phyloP scores from a whole-genome alignment of 495 filamentous ascomycete genomes.

The Neurospora cerealis region DNA sequence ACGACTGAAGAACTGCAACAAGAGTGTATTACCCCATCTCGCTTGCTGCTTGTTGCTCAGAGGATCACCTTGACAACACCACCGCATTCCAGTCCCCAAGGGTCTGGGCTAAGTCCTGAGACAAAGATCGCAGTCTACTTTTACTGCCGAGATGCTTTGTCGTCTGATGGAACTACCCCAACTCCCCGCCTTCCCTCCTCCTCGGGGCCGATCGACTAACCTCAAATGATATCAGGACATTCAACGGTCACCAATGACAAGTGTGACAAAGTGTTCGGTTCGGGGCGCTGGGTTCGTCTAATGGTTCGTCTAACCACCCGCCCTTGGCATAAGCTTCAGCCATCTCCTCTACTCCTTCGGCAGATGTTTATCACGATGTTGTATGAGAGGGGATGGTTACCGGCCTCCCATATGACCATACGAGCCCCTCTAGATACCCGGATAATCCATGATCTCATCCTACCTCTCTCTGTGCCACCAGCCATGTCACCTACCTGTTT shows the following conservation, averaged over 20 bases:
- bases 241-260: background rate
- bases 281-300: background rate
- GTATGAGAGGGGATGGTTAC: background rate
- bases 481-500: background rate
- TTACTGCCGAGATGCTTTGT: background rate
- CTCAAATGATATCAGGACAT: background rate
- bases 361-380: background rate
- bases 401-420: background rate
- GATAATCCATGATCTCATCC: background rate
- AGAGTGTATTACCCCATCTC: background rate
- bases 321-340: background rate
- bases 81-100: background rate
- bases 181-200: background rate
- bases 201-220: background rate
- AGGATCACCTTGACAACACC: background rate
- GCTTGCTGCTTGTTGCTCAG: background rate
- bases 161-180: background rate
- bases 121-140: background rate
- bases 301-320: background rate
- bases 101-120: background rate
- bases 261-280: background rate
- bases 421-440: background rate
- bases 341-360: background rate
- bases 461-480: background rate
- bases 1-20: background rate